Conservation (phyloP, 2,329 filamentous ascomycete genomes). For the Paecilomyces niveus region DNA sequence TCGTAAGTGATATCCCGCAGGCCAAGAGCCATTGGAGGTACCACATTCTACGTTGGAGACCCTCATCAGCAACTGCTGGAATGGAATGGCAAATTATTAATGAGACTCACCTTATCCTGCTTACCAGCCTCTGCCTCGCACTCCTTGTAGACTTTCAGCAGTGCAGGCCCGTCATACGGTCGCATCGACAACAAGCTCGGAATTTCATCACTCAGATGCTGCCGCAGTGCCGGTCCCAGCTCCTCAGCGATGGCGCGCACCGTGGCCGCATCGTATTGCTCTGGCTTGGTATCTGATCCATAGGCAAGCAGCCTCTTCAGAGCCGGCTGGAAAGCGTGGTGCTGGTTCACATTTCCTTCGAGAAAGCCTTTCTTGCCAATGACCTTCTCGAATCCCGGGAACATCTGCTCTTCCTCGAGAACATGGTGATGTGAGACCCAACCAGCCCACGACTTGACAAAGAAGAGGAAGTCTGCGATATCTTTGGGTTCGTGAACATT, state of each 20-base stretch:
- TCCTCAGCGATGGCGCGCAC: not conserved
- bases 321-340: slow-evolving; percentile 1
- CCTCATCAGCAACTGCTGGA: not conserved
- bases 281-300: not conserved
- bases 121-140: slow-evolving; percentile 1
- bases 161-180: not conserved
- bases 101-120: not conserved
- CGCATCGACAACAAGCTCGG: not conserved
- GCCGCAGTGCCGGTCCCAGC: not conserved
- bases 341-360: slow-evolving; percentile 1
- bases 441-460: not conserved
- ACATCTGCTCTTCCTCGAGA: slow-evolving; percentile 1
- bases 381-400: slow-evolving; percentile 1
- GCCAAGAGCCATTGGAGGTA: not conserved
- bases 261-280: not conserved
- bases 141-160: slow-evolving; percentile 1
- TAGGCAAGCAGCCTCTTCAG: slow-evolving; percentile 1
- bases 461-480: not conserved
- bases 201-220: slow-evolving; percentile 1
- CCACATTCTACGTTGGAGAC: not conserved
- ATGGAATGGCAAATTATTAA: not conserved
- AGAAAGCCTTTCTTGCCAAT: not conserved
- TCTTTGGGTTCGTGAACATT: not conserved
- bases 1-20: not conserved
- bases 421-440: slow-evolving; percentile 1